Evolutionary conservation across 208 protist species (phyloP), one percentile per base, ranked within the genome.

Genomic region (Naegleria fowleri): DNA sequence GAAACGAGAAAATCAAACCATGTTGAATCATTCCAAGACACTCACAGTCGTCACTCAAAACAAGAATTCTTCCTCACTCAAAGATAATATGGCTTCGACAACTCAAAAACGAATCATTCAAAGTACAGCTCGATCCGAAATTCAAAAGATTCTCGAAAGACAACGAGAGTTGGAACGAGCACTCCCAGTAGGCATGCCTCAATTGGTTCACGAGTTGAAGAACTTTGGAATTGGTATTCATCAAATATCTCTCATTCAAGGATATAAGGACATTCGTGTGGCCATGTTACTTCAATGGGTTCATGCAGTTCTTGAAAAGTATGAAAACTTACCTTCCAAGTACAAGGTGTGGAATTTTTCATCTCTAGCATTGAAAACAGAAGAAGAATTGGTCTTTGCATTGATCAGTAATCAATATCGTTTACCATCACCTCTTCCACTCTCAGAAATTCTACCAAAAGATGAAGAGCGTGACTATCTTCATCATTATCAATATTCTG

Each of bases 331-430:
- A 58, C 85, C 19, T 43, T 55, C 85, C 2, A 88, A 33, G 13
- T 40, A 40, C 6, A 48, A 48, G 6, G 41, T 88, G 5, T 29
- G 33, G 19, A 58, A 38, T 38, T 88, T 88, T 88, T 33, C n/a
- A 16, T 52, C 85, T 58, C 39, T 13, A 9, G 38, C 41, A 0
- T 58, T 88, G 0, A 51, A 39, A 88, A 58, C 7, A 6, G 43
- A 88, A 15, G n/a, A 29, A 29, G 85, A 88, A 36, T n/a, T 88
- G 11, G 33, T 88, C 4, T 58, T 88, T 51, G 29, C 51, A 0
- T n/a, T 88, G 16, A 13, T 88, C n/a, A 33, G 41, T 19, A 88
- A 88, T 58, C 85, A 88, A 58, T 88, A 88, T 39, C 13, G 85
- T 19, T n/a, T 36, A 5, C 67, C 67, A 15, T 29, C 16, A 15